phyloP scores from a whole-genome alignment of 1,284 basidiomycete genomes.

The Ustanciosporium gigantosporum region DNA sequence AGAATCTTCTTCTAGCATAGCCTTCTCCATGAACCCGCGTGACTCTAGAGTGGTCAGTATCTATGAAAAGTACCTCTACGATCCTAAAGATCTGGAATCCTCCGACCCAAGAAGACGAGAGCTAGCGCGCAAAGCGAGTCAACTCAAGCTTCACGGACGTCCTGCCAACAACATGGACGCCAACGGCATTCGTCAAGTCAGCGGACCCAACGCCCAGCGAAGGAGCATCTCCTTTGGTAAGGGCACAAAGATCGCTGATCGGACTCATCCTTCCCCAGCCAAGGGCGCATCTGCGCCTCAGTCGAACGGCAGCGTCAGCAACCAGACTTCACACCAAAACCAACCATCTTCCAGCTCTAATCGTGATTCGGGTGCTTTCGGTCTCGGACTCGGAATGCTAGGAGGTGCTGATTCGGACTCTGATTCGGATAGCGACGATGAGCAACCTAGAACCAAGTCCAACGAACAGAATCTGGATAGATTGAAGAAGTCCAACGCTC shows the following conservation, averaged over 20 bases:
- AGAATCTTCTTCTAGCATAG: constrained; percentile 31
- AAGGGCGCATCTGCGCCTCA: not conserved
- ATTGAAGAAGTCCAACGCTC: not conserved
- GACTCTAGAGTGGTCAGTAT: constrained; percentile 50
- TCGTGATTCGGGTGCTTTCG: constrained; percentile 40
- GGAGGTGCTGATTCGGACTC: constrained; percentile 33
- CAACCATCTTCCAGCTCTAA: constrained; percentile 1
- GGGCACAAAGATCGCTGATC: constrained; percentile 28
- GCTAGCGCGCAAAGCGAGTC: constrained; percentile 38
- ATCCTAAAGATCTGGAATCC: constrained; percentile 41
- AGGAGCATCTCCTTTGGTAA: constrained; percentile 36
- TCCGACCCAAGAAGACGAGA: constrained; percentile 41
- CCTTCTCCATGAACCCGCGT: constrained; percentile 29
- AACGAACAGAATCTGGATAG: not conserved
- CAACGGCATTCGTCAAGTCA: constrained; percentile 18
- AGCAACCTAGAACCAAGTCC: constrained; percentile 3
- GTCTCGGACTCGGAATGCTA: constrained; percentile 42
- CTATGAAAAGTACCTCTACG: constrained; percentile 52
- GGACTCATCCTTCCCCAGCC: constrained; percentile 11
- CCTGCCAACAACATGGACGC: constrained; percentile 31
- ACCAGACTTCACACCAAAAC: not conserved
- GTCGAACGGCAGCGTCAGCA: not conserved
- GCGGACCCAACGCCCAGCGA: constrained; percentile 5
- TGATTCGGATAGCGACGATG: constrained; percentile 43
- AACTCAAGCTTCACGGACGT: constrained; percentile 31